Evolutionary conservation across 192 early-diverging fungal genomes (phyloP).

Genomic region (Radiomyces spectabilis): DNA sequence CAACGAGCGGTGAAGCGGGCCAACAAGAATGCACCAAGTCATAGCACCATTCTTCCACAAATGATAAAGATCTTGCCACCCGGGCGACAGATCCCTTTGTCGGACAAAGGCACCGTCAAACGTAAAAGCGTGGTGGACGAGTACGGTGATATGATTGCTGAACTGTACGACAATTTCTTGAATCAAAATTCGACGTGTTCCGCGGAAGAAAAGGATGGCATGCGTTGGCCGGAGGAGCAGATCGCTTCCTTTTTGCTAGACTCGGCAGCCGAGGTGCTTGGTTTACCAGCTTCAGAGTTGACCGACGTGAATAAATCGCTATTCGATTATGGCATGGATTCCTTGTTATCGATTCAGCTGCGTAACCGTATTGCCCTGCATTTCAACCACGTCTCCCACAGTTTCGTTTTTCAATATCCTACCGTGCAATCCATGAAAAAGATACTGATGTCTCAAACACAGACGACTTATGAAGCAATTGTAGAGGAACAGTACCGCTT

Average conservation of each 20-base stretch:
- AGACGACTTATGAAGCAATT: background rate
- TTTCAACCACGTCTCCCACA: constrained; percentile 11
- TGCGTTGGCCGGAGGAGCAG: background rate
- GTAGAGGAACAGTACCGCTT: too few species aligned
- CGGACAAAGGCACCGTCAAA: constrained; percentile 20
- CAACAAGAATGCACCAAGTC: constrained; percentile 14
- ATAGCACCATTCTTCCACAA: constrained; percentile 10
- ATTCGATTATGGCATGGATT: constrained; percentile 24
- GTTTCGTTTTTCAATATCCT: constrained; percentile 21
- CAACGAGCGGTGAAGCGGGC: constrained; percentile 10
- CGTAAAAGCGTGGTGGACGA: constrained; percentile 35
- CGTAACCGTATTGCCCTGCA: constrained; percentile 6
- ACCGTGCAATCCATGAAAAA: constrained; percentile 2
- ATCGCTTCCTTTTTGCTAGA: constrained; percentile 2
- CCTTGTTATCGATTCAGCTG: constrained; percentile 14
- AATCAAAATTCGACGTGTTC: background rate
- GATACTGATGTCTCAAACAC: background rate
- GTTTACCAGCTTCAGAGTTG: background rate
- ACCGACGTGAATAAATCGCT: constrained; percentile 4
- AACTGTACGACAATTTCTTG: constrained; percentile 45
- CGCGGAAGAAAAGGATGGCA: background rate
- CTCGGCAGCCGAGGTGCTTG: constrained; percentile 4
- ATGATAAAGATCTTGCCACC: constrained; percentile 20
- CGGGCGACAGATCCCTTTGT: constrained; percentile 4
- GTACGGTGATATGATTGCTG: constrained; percentile 40